phyloP scores from a whole-genome alignment of 805 yeast species.

The Candida berthetii region DNA sequence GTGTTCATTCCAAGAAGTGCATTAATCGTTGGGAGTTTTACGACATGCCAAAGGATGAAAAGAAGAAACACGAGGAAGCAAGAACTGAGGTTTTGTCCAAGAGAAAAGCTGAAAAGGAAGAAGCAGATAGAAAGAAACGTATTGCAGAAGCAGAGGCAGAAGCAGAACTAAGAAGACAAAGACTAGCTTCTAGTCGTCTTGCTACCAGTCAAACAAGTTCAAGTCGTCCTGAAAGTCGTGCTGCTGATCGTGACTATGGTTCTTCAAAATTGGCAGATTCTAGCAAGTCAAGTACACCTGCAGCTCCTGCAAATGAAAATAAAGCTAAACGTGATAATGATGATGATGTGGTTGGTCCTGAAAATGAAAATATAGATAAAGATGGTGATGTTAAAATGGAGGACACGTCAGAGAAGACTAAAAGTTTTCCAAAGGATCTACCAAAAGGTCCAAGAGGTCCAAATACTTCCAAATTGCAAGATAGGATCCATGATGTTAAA shows the following conservation, averaged over 20 bases:
- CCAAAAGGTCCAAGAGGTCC: constrained; percentile 2
- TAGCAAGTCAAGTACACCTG: background rate
- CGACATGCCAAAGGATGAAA: constrained; percentile 38
- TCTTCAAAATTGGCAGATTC: background rate
- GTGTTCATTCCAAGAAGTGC: constrained; percentile 37
- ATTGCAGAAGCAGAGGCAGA: constrained; percentile 2
- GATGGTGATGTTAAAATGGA: background rate
- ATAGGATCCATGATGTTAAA: background rate
- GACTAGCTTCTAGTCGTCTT: background rate
- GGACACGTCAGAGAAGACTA: background rate
- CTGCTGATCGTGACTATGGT: background rate
- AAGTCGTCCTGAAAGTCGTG: background rate
- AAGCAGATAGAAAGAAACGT: constrained; percentile 2
- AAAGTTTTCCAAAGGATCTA: background rate
- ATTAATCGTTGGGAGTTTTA: constrained; percentile 52
- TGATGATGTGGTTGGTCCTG: background rate
- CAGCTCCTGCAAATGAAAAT: background rate
- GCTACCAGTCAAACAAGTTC: background rate
- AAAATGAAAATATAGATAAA: background rate
- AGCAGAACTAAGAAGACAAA: constrained; percentile 1
- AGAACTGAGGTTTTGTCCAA: constrained; percentile 7
- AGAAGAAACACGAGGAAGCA: constrained; percentile 15
- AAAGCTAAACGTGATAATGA: no score
- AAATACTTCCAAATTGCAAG: background rate
- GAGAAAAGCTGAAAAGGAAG: constrained; percentile 6